Conservation (phyloP, 2,329 filamentous ascomycete species). For the Fusarium napiforme region DNA sequence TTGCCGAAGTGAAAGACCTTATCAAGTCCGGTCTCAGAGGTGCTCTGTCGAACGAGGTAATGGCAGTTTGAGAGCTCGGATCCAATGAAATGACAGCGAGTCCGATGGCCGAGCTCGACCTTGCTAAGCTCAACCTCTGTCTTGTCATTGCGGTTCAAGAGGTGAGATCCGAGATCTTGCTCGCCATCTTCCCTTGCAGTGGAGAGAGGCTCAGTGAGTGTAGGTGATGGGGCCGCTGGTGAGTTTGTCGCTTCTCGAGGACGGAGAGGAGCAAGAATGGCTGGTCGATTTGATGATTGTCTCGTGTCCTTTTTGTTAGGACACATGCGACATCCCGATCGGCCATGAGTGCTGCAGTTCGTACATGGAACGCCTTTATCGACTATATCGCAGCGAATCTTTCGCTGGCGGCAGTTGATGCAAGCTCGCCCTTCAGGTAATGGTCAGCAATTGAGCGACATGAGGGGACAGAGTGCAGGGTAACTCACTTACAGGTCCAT, state of each 20-base stretch:
- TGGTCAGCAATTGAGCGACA: rapidly evolving
- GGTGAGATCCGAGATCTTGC: not conserved
- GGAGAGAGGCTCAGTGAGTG: too few species aligned
- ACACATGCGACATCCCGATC: not conserved
- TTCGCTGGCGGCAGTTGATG: not conserved
- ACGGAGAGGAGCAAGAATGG: not conserved
- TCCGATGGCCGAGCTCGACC: constrained; percentile 6
- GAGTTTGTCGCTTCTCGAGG: not conserved
- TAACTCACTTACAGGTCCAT: not conserved
- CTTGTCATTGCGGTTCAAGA: not conserved
- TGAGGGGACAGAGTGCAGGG: rapidly evolving
- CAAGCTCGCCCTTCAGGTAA: not conserved
- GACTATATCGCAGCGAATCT: constrained; percentile 4
- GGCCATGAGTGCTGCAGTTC: not conserved
- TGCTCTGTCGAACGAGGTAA: constrained; percentile 1
- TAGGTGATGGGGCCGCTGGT: not conserved
- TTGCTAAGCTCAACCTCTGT: not conserved
- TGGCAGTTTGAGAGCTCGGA: constrained; percentile 1
- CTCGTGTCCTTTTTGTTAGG: not conserved
- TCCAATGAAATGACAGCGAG: constrained; percentile 11
- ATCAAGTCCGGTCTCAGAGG: not conserved
- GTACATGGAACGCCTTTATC: constrained; percentile 4
- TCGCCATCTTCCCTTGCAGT: not conserved
- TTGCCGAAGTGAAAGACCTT: constrained; percentile 14
- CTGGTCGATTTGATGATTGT: not conserved